Percentiles rank a stretch among this genome's conserved stretches.
Evolutionary conservation across 345 rosid genomes (phyloP).

Genomic region (Noccaea caerulescens): DNA sequence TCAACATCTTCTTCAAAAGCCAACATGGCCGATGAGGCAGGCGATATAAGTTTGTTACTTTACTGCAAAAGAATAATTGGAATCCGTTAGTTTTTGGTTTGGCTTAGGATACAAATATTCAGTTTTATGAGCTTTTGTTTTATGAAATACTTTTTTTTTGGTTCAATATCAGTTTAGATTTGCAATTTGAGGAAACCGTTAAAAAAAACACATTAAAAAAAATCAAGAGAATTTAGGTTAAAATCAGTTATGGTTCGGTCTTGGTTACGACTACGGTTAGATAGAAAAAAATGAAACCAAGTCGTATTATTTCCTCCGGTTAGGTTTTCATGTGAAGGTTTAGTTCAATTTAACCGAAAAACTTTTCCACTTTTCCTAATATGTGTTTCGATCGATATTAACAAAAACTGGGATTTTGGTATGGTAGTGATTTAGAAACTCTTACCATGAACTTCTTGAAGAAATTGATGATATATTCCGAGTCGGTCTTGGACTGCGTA

Average conservation of each 20-base stretch:
- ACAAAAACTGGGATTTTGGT: not conserved
- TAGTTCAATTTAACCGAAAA: not conserved
- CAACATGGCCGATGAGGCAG: not conserved
- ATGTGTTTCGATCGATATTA: not conserved
- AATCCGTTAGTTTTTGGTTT: not conserved
- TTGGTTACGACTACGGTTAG: not conserved
- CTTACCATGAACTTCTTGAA: conserved; percentile 58
- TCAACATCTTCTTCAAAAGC: conserved; percentile 11
- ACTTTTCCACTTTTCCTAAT: not conserved
- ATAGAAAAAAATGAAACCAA: not conserved
- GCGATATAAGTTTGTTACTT: not conserved
- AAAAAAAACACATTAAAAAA: no score
- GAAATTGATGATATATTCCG: conserved; percentile 53
- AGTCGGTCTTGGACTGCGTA: conserved; percentile 65
- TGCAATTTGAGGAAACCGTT: no score
- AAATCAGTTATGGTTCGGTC: not conserved
- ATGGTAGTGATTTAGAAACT: not conserved
- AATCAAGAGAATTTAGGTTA: no score
- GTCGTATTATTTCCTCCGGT: not conserved
- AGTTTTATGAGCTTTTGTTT: no score
- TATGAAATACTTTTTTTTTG: no score
- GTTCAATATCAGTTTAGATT: no score
- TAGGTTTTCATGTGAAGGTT: not conserved
- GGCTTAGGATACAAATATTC: no score
- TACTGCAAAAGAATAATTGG: conserved; percentile 18